phyloP scores from a whole-genome alignment of 2,329 filamentous ascomycete genomes.

The Thelonectria rubi region DNA sequence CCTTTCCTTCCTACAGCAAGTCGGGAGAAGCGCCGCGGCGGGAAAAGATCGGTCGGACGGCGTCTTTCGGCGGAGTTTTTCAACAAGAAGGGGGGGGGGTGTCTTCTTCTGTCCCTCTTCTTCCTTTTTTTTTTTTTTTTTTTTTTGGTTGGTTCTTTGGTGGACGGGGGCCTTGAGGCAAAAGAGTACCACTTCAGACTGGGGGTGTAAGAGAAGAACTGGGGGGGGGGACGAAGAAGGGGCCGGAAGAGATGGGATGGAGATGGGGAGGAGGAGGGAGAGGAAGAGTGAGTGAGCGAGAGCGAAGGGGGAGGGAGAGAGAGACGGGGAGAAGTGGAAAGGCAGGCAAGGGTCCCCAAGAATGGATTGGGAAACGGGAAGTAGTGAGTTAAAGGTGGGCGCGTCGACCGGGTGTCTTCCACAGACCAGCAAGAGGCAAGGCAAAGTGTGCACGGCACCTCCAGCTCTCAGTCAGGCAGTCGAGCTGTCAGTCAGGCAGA shows the following conservation, averaged over 20 bases:
- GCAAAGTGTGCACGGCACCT: too few species aligned
- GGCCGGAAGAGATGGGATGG: background rate
- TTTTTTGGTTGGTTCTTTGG: background rate
- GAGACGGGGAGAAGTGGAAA: background rate
- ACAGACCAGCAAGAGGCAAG: conserved; percentile 1
- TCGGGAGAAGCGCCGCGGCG: background rate
- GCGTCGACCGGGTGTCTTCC: conserved; percentile 25
- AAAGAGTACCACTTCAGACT: background rate
- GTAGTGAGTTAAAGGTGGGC: conserved; percentile 20
- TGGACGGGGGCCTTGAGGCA: conserved; percentile 4
- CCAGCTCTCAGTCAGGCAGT: too few species aligned
- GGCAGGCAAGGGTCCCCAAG: background rate
- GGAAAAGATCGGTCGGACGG: conserved; percentile 25
- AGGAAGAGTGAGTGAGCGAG: background rate
- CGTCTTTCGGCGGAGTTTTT: conserved; percentile 10
- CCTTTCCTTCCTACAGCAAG: conserved; percentile 25
- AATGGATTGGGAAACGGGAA: too few species aligned
- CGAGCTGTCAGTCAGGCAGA: too few species aligned
- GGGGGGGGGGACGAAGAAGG: background rate
- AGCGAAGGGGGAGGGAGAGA: conserved; percentile 6
- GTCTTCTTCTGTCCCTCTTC: too few species aligned
- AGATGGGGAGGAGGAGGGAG: background rate
- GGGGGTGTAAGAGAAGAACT: background rate
- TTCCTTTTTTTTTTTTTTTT: background rate
- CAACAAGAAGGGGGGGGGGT: background rate